These are phyloP conservation scores for Gamarada debralockiae DNA, from an alignment of 495 filamentous ascomycete species.

Conservation along the genomic window DNA sequence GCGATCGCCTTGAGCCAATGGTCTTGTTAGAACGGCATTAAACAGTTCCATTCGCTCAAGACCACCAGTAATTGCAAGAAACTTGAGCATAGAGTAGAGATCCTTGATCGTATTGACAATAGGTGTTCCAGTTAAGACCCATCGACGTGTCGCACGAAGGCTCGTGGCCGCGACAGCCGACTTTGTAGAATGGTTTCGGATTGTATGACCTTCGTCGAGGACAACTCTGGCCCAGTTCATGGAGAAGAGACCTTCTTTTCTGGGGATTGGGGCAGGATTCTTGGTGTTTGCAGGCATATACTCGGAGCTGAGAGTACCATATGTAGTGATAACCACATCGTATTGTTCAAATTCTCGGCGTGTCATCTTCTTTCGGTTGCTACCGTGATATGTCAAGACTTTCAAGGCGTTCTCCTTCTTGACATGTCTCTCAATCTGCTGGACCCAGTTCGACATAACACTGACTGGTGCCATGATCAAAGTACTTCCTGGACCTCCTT, in stretches of 20 bases:
- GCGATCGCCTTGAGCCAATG: constrained; percentile 55
- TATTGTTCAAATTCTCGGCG: constrained; percentile 50
- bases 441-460: constrained; percentile 91
- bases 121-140: constrained; percentile 80
- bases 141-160: constrained; percentile 68
- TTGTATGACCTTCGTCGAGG: constrained; percentile 83
- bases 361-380: constrained; percentile 50
- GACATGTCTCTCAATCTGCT: constrained; percentile 75
- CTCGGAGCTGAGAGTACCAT: constrained; percentile 55
- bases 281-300: constrained; percentile 17
- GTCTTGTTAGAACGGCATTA: constrained; percentile 68
- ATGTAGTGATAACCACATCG: constrained; percentile 83
- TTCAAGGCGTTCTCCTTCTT: constrained; percentile 52
- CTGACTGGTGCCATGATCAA: constrained; percentile 80
- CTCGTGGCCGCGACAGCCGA: constrained; percentile 61
- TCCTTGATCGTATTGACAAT: constrained; percentile 81
- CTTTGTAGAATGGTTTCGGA: constrained; percentile 75
- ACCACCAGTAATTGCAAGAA: constrained; percentile 74
- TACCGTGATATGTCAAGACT: constrained; percentile 74
- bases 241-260: constrained; percentile 52
- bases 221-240: constrained; percentile 78
- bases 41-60: constrained; percentile 73
- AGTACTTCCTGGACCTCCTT: constrained; percentile 56
- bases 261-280: constrained; percentile 7
- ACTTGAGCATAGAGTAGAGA: constrained; percentile 75